Evolutionary conservation across 2,329 filamentous ascomycete genomes (phyloP).

Genomic region (Colletotrichum sp.): DNA sequence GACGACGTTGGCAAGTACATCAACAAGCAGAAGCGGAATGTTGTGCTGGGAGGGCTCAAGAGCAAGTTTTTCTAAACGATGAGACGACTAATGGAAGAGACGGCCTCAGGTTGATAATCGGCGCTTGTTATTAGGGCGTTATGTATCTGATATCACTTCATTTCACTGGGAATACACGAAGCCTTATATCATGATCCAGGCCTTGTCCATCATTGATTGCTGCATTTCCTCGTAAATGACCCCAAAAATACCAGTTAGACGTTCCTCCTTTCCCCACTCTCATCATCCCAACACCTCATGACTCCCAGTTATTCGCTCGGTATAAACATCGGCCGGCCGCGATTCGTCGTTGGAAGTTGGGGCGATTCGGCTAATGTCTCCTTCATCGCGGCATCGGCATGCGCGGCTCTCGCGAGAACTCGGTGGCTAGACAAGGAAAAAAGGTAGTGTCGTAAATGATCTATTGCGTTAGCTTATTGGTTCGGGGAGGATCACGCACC

Average conservation of each 20-base stretch:
- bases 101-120: background rate
- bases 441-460: background rate
- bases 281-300: background rate
- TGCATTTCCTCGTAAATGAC: background rate
- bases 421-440: background rate
- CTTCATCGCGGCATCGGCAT: background rate
- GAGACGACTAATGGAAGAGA: constrained; percentile 9
- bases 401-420: background rate
- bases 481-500: background rate
- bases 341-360: background rate
- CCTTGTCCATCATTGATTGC: background rate
- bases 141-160: background rate
- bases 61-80: constrained; percentile 54
- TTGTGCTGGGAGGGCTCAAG: constrained; percentile 74
- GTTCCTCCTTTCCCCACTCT: background rate
- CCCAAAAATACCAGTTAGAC: background rate
- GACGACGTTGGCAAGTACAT: constrained; percentile 90
- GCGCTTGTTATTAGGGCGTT: constrained; percentile 3
- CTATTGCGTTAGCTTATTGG: background rate
- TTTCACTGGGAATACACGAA: background rate
- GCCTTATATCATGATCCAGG: background rate
- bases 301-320: background rate
- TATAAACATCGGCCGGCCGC: background rate
- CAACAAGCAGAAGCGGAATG: constrained; percentile 83
- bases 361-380: background rate